Conservation (phyloP, 31 red algal genomes). For the Endocladia muricata region DNA sequence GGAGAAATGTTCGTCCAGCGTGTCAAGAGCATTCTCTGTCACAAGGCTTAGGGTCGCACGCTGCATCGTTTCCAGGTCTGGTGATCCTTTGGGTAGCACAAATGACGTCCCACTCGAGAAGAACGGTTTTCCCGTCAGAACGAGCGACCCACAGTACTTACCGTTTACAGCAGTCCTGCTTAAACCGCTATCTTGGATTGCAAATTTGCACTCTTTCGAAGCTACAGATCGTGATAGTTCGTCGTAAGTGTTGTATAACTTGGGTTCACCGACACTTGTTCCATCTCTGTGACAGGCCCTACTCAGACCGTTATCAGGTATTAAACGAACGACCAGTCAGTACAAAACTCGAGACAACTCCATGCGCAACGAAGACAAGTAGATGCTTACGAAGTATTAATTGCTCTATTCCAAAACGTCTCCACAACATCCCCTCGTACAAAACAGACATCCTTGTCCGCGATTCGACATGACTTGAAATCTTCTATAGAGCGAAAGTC, state of each 20-base stretch:
- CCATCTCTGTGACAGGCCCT: neutral
- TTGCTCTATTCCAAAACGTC: slow-evolving; percentile 6
- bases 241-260: neutral
- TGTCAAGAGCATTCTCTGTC: neutral
- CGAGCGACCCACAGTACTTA: slow-evolving; percentile 1
- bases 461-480: slow-evolving; percentile 2
- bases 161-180: neutral
- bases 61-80: neutral
- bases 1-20: neutral
- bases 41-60: neutral
- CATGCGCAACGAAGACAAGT: too few relatives aligned
- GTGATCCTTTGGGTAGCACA: slow-evolving; percentile 10
- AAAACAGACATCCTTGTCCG: neutral
- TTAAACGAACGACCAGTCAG: neutral
- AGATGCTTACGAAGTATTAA: slow-evolving; percentile 6
- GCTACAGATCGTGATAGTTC: neutral
- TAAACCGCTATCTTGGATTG: neutral
- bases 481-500: neutral
- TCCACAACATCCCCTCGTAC: slow-evolving; percentile 5
- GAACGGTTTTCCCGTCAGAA: slow-evolving; percentile 2
- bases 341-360: neutral
- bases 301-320: neutral
- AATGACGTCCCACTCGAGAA: neutral
- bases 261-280: too few relatives aligned
- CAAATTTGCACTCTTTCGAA: neutral